Base-by-base conservation (phyloP, 2,329 filamentous ascomycete species). In the Botrytis hyacinthi region DNA sequence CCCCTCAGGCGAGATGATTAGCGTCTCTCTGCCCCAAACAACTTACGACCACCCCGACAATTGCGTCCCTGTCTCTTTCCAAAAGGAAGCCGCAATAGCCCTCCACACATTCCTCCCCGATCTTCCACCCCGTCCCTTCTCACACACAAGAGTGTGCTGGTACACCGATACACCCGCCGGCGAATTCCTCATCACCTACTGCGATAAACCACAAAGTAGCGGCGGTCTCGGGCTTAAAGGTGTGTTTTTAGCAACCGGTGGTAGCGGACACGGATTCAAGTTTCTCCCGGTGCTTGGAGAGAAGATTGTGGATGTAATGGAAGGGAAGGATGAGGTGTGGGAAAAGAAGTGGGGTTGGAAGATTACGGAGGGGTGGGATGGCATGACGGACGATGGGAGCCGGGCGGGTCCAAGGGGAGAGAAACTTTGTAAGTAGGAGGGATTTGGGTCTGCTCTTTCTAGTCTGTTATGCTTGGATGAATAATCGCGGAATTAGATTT, bases 131-230 rank as follows among this genome's bases (percentile, higher is more conserved):
- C 81, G 87, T 8, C 83, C 84, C 0, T 90, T 89, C 81, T 79
- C 82, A 18, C 81, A 83, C 18, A 85, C 84, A 9, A 82, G 88
- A 7, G 80, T 91, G 60, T 91, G 89, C 77, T 91, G 89, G 89
- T 91, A 91, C 77, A 89, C 86, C 5, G 89, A 91, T 81, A 91
- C 89, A 73, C 88, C 88, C 0, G 84, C 85, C n/a, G 88, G 88
- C 1, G 87, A 91, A 76, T 91, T 91, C 78, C 84, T 91, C 63
- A 84, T 91, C 37, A 85, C 86, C 32, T 83, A 87, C 73, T 88
- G 71, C 37, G 71, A 72, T 14, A 61, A 68, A 42, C 62, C 48
- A 2, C 42, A 61, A 32, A 46, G 22, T 40, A 70, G 57, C 22
- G 65, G 72, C 9, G 65, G 91, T 74, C 88, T 89, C 0, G 73